Base-by-base conservation (phyloP, 2,329 filamentous ascomycete genomes). In the Aspergillus floridensis region DNA sequence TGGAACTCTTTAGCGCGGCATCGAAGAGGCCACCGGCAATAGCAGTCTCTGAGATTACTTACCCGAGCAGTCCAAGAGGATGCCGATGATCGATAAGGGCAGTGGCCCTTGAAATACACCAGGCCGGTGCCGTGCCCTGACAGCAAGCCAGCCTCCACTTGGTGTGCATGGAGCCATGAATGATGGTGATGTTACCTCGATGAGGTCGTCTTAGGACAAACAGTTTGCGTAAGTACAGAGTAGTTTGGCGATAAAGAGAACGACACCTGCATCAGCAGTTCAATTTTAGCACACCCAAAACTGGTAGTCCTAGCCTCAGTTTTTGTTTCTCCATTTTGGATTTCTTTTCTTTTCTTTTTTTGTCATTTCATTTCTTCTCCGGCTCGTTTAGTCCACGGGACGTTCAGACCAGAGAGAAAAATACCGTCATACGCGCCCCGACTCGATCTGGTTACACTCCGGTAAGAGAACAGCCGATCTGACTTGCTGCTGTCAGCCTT, bases 401-500 rank as follows among this genome's bases (percentile, higher is more conserved):
- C 26, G 24, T 26, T 50, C 49, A 49, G 50, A 24, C 38, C n/a
- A 56, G 52, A 56, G 41, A 47, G 16, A 41, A 48, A 35, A 52
- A 53, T 59, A 55, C 46, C 41, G 41, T n/a, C 55, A 61, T 58
- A 64, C 53, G 49, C 48, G 57, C 61, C 62, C 61, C 61, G 64
- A 67, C 62, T 61, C 61, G 64, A 68, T 68, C 66, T 64, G 58
- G 66, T 64, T 66, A 63, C 64, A 64, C 53, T 64, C 57, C 54
- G 59, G 62, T 64, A 67, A 57, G 57, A 50, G 59, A 61, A 63
- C 59, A 58, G 59, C 53, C 63, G 62, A 67, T 66, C 66, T 64
- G 56, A 66, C 65, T 66, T 68, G 66, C 60, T 65, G 64, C 65
- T 61, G 59, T 67, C 66, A 69, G 66, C 67, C 67, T 68, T 69